phyloP scores from a whole-genome alignment of 495 filamentous ascomycete species.

The Choiromyces venosus region DNA sequence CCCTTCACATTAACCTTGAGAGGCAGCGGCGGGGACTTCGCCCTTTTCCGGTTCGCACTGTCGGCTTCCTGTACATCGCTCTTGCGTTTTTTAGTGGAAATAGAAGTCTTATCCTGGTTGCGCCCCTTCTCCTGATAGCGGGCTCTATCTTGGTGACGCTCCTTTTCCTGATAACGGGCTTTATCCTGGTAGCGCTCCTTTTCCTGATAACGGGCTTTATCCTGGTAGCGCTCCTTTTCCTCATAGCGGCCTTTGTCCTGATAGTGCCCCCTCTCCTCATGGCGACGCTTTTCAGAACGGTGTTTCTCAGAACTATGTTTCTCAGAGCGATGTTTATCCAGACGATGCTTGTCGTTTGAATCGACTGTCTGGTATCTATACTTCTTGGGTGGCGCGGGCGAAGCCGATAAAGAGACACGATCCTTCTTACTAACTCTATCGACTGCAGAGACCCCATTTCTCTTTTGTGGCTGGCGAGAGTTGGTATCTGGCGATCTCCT shows the following conservation, averaged over 20 bases:
- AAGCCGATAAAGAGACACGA: conserved; percentile 53
- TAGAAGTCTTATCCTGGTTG: not conserved
- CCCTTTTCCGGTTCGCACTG: conserved; percentile 46
- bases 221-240: conserved; percentile 38
- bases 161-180: conserved; percentile 41
- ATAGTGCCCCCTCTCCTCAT: conserved; percentile 42
- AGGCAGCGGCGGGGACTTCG: conserved; percentile 11
- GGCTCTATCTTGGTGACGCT: conserved; percentile 40
- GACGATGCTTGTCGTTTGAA: conserved; percentile 48
- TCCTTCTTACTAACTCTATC: conserved; percentile 45
- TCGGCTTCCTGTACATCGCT: conserved; percentile 25
- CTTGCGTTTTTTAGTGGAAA: conserved; percentile 11
- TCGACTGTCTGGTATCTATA: conserved; percentile 45
- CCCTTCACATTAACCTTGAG: conserved; percentile 21
- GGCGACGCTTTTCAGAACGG: conserved; percentile 36
- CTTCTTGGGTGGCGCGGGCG: conserved; percentile 52
- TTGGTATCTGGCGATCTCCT: conserved; percentile 47
- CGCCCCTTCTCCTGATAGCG: conserved; percentile 41
- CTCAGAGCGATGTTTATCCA: conserved; percentile 40
- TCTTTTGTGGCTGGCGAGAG: conserved; percentile 27
- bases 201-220: conserved; percentile 20
- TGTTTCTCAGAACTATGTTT: not conserved
- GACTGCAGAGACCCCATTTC: conserved; percentile 34
- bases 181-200: conserved; percentile 45
- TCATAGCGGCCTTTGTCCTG: conserved; percentile 37